Evolutionary conservation across 1,139 yeast genomes (phyloP), one percentile per base, ranked within the genome.

Genomic region (Kodamaea plutei): DNA sequence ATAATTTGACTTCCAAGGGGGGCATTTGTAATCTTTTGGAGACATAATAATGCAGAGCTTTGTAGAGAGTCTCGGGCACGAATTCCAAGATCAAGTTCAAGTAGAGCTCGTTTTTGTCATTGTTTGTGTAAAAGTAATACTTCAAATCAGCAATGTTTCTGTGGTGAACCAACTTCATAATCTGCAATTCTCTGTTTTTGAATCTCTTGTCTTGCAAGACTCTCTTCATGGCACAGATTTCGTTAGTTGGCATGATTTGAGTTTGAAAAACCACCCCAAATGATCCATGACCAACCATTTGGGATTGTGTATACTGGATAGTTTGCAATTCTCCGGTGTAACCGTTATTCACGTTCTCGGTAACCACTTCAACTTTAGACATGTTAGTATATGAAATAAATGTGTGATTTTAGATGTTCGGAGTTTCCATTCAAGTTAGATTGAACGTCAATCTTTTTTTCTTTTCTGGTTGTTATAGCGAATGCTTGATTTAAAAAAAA

Each of bases 211-310:
- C 99, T 56, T 93, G 98, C 20, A 91, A 69, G 8, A 91, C 98
- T 42, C 95, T 73, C 60, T 91, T 91, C 56, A 93, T 87, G 35
- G 98, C 99, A 15, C 93, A 95, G 21, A 70, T 61, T 50, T 81
- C 85, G 39, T 84, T 79, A 21, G 84, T 69, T 15, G 94, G 91
- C 43, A 76, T 58, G 27, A 91, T 69, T 39, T 76, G 80, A 7
- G 96, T 87, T 49, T 87, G 94, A 54, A 87, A 88, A 17, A 91
- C 98, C 20, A 88, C 91, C 4, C 98, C 98, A 64, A 91, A 91
- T 13, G 97, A 88, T 10, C 98, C 98, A 58, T 87, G 95, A 11
- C 98, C 98, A 31, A 89, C 95, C 70, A 89, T 89, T 49, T 84
- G 79, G 36, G 78, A 74, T 51, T 80, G 85, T 19, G 85, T 76